phyloP scores from a whole-genome alignment of 495 filamentous ascomycete species.

The Hyaloscypha finlandica region DNA sequence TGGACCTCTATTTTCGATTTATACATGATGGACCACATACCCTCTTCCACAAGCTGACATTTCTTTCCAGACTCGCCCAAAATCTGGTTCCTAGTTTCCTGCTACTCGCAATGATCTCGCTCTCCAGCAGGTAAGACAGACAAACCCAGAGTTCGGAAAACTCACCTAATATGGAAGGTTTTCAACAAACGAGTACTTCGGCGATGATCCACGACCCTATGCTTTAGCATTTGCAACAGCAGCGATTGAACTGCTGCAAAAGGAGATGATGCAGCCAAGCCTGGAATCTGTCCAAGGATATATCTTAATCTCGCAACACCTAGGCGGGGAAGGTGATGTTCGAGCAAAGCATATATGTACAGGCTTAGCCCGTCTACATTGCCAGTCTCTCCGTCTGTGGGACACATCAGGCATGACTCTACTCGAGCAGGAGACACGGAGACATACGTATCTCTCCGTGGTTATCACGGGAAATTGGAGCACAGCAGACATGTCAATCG shows the following conservation, averaged over 20 bases:
- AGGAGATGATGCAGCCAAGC: conserved; percentile 4
- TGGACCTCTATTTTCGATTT: conserved; percentile 8
- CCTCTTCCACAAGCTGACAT: conserved; percentile 12
- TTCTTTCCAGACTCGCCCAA: background rate
- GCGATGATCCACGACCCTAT: background rate
- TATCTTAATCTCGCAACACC: conserved; percentile 5
- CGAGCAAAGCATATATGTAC: conserved; percentile 11
- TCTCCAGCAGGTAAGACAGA: background rate
- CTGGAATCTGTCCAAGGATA: conserved; percentile 5
- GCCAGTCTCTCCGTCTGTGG: conserved; percentile 12
- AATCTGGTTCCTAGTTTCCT: background rate
- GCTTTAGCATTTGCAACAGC: conserved; percentile 1
- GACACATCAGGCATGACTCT: background rate
- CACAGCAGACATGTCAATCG: conserved; percentile 8
- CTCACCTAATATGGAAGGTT: background rate
- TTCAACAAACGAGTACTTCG: conserved; percentile 8
- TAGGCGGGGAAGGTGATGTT: conserved; percentile 8
- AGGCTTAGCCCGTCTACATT: conserved; percentile 7
- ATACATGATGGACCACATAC: conserved; percentile 17
- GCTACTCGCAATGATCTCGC: conserved; percentile 5
- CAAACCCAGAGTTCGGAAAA: background rate
- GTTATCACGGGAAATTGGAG: conserved; percentile 8
- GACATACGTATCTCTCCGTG: conserved; percentile 6
- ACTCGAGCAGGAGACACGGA: background rate
- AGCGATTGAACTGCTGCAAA: conserved; percentile 5